phyloP scores from a whole-genome alignment of 208 protist genomes.

The Wallacemonas collosoma region DNA sequence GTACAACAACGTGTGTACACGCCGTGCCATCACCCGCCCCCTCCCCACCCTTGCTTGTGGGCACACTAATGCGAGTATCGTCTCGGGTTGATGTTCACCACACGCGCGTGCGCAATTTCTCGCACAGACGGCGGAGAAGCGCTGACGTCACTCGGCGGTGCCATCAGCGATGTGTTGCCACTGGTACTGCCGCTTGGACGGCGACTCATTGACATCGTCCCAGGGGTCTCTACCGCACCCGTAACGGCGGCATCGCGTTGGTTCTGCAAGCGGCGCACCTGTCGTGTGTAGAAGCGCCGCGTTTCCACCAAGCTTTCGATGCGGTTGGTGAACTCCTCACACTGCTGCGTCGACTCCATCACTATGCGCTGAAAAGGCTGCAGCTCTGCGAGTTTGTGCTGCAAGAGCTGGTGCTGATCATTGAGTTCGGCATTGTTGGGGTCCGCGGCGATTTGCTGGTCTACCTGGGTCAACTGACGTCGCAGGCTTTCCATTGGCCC shows the following conservation, averaged over 20 bases:
- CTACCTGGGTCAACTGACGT: slow-evolving; percentile 37
- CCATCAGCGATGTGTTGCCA: background rate
- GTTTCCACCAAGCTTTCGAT: slow-evolving; percentile 78
- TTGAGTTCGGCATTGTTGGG: slow-evolving; percentile 19
- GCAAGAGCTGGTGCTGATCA: slow-evolving; percentile 31
- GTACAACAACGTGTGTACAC: too few species aligned
- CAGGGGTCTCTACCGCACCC: slow-evolving; percentile 1
- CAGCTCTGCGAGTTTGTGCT: slow-evolving; percentile 47
- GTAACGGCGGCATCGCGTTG: background rate
- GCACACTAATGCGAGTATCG: background rate
- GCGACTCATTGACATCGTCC: background rate
- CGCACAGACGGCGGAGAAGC: slow-evolving; percentile 26
- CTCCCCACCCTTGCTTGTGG: background rate
- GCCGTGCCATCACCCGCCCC: too few species aligned
- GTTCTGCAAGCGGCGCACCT: slow-evolving; percentile 60
- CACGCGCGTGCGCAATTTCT: slow-evolving; percentile 23
- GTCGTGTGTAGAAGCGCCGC: slow-evolving; percentile 60
- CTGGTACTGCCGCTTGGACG: background rate
- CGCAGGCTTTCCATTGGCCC: slow-evolving; percentile 47
- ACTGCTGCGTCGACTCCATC: slow-evolving; percentile 47
- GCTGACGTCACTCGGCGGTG: background rate
- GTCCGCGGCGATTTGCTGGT: slow-evolving; percentile 26
- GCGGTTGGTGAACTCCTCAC: slow-evolving; percentile 63
- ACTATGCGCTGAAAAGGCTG: slow-evolving; percentile 50
- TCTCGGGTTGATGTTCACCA: slow-evolving; percentile 1